phyloP scores from a whole-genome alignment of 192 early-diverging fungal species.

The Coemansia sp. region DNA sequence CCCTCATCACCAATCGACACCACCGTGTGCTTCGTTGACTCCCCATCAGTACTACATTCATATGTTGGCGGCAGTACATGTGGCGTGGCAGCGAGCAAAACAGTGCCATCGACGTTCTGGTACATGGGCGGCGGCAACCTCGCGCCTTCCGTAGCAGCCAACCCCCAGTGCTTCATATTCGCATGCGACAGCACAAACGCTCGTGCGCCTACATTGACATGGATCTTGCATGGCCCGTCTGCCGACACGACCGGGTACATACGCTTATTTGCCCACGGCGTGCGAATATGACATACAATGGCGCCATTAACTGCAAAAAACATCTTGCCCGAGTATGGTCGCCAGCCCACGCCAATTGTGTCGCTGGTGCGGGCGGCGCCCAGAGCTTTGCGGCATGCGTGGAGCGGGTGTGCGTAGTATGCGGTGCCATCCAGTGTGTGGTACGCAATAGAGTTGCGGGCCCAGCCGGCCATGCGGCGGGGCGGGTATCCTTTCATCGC shows the following conservation, averaged over 20 bases:
- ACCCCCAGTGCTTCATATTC: conserved; percentile 52
- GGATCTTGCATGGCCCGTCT: conserved; percentile 46
- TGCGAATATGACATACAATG: conserved; percentile 59
- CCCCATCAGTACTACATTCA: conserved; percentile 2
- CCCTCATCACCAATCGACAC: conserved; percentile 6
- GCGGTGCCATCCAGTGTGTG: conserved; percentile 65
- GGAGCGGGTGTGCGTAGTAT: conserved; percentile 60
- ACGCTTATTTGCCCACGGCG: conserved; percentile 62
- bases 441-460: conserved; percentile 66
- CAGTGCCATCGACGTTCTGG: conserved; percentile 63
- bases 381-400: conserved; percentile 51
- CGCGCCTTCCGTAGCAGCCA: conserved; percentile 43
- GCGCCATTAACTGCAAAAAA: conserved; percentile 75
- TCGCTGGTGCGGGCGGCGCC: conserved; percentile 59
- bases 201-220: conserved; percentile 42
- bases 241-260: conserved; percentile 58
- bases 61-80: conserved; percentile 19
- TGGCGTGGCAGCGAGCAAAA: conserved; percentile 51
- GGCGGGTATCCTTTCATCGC: conserved; percentile 67
- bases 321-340: conserved; percentile 66
- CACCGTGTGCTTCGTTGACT: conserved; percentile 1
- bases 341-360: conserved; percentile 72
- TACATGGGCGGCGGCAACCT: conserved; percentile 51
- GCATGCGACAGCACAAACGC: conserved; percentile 50
- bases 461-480: conserved; percentile 74